Evolutionary conservation across 2,329 filamentous ascomycete genomes (phyloP).

Genomic region (Pyrenochaeta sp.): DNA sequence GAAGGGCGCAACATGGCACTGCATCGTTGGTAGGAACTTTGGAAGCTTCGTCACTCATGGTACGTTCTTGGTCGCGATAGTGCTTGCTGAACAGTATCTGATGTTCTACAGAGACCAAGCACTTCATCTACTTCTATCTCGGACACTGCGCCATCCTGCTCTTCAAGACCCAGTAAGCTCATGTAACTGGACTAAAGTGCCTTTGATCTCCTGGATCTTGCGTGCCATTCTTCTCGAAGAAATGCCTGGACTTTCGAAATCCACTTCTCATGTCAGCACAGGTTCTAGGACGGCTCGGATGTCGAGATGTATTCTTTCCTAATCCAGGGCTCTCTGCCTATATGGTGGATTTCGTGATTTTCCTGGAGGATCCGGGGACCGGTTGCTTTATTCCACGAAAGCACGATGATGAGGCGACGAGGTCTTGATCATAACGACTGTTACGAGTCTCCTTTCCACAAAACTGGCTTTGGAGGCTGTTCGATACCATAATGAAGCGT

Average conservation of each 20-base stretch:
- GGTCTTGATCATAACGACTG: constrained; percentile 25
- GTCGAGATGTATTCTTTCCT: background rate
- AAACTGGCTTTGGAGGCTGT: constrained; percentile 21
- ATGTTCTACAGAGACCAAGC: constrained; percentile 82
- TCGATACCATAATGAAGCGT: constrained; percentile 21
- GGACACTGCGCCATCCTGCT: constrained; percentile 97
- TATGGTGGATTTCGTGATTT: background rate
- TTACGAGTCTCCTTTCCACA: constrained; percentile 36
- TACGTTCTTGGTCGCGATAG: constrained; percentile 54
- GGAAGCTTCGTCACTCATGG: constrained; percentile 98
- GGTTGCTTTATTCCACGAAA: constrained; percentile 4
- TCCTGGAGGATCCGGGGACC: constrained; percentile 8
- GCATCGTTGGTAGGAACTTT: constrained; percentile 98
- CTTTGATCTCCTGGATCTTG: constrained; percentile 6
- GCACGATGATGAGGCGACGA: constrained; percentile 11
- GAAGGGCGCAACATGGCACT: constrained; percentile 99
- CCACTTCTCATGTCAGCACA: constrained; percentile 12
- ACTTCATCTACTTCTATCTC: constrained; percentile 99
- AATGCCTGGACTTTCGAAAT: constrained; percentile 2
- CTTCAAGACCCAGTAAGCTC: constrained; percentile 90
- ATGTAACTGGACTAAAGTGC: constrained; percentile 10
- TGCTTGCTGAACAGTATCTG: constrained; percentile 11
- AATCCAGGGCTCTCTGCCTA: background rate
- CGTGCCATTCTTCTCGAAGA: constrained; percentile 5
- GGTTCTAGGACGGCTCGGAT: constrained; percentile 8